Conservation (phyloP, 2,329 filamentous ascomycete species). For the Talaromyces sp. region DNA sequence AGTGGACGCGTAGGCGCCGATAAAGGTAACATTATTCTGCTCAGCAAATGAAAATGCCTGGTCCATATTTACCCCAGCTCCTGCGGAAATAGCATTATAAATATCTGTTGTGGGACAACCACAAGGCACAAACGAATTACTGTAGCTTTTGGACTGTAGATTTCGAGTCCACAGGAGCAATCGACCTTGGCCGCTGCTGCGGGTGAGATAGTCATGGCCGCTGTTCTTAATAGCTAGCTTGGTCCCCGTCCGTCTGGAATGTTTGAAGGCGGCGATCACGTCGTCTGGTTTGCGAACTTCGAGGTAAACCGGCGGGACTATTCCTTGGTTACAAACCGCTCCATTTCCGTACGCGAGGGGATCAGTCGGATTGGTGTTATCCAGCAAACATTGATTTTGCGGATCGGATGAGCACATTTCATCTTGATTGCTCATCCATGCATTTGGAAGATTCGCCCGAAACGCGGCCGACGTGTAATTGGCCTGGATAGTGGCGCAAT, state of each 20-base stretch:
- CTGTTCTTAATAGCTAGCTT: slow-evolving; percentile 11
- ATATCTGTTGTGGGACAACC: background rate
- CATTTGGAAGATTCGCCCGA: background rate
- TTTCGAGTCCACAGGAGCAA: background rate
- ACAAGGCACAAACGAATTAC: background rate
- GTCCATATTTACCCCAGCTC: background rate
- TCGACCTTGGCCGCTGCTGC: background rate
- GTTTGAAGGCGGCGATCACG: background rate
- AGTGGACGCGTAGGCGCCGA: slow-evolving; percentile 51
- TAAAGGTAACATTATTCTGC: slow-evolving; percentile 46
- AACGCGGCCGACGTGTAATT: background rate
- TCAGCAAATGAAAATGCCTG: slow-evolving; percentile 27
- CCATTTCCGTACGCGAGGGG: background rate
- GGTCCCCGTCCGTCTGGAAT: background rate
- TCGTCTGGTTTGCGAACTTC: background rate
- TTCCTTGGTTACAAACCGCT: background rate
- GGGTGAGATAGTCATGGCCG: slow-evolving; percentile 12
- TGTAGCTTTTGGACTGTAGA: background rate
- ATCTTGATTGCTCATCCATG: slow-evolving; percentile 2
- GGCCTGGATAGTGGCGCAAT: background rate
- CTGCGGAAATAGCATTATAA: background rate
- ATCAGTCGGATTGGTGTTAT: background rate
- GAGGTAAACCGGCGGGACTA: background rate
- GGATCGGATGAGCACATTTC: slow-evolving; percentile 1
- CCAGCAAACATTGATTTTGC: background rate